phyloP scores from a whole-genome alignment of 208 protist genomes.

The Acanthamoeba healyi region DNA sequence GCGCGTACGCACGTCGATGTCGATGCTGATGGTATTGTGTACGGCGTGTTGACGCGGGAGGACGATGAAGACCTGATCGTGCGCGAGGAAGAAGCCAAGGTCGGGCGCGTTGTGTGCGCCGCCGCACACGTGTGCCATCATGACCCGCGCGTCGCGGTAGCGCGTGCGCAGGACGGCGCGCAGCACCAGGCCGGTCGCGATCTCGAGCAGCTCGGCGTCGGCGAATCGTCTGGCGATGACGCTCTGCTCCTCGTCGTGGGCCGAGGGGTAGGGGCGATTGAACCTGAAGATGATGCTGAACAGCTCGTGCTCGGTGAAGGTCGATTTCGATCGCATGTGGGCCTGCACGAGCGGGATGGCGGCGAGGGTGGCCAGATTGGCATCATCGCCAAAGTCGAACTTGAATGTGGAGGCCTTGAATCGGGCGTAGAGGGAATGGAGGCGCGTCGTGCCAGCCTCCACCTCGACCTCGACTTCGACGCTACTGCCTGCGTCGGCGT shows the following conservation, averaged over 20 bases:
- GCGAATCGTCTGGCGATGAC: not conserved
- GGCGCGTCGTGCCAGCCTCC: not conserved
- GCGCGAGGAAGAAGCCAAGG: constrained; percentile 41
- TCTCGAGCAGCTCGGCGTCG: constrained; percentile 2
- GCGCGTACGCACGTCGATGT: not conserved
- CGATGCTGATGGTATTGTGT: not conserved
- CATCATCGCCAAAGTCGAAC: constrained; percentile 44
- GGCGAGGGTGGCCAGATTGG: constrained; percentile 36
- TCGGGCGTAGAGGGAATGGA: not conserved
- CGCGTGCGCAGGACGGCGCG: constrained; percentile 9
- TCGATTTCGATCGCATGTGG: not conserved
- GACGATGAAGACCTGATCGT: constrained; percentile 47
- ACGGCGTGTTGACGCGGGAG: not conserved
- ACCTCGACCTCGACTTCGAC: not conserved
- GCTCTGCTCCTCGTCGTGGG: not conserved
- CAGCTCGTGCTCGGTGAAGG: constrained; percentile 54
- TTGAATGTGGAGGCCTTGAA: constrained; percentile 11
- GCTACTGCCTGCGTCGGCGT: too few relatives aligned
- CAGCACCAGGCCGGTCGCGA: constrained; percentile 24
- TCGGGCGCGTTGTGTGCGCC: constrained; percentile 52
- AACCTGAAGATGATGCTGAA: constrained; percentile 53
- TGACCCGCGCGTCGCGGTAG: not conserved
- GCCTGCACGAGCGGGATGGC: constrained; percentile 19
- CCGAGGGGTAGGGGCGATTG: not conserved
- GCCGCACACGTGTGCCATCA: constrained; percentile 42